These are phyloP conservation scores for Hura crepitans DNA, from an alignment of 441 rosid species.

Conservation along the genomic window DNA sequence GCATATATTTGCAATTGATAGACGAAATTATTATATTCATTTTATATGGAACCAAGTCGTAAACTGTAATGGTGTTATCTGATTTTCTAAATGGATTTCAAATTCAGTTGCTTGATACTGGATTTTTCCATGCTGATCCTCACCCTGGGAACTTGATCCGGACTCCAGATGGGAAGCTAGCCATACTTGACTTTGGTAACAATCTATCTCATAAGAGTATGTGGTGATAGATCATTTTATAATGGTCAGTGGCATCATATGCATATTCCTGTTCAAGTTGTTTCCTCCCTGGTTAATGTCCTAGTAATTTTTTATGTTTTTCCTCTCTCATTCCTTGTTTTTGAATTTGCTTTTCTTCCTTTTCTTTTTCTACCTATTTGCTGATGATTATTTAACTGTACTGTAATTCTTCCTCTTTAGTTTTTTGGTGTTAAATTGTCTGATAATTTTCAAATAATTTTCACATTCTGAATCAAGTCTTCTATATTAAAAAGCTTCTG, in stretches of 20 bases:
- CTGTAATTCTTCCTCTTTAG: background rate
- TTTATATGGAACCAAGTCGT: background rate
- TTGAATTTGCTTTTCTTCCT: background rate
- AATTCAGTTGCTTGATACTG: constrained; percentile 89
- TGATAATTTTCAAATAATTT: background rate
- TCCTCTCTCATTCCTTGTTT: background rate
- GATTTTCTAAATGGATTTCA: constrained; percentile 14
- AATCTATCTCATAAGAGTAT: constrained; percentile 18
- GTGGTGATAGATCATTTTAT: constrained; percentile 15
- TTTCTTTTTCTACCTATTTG: background rate
- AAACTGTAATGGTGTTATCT: constrained; percentile 4
- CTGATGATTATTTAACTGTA: background rate
- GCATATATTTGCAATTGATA: constrained; percentile 1
- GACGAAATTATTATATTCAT: constrained; percentile 6
- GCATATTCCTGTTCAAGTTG: constrained; percentile 6
- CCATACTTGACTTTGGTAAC: constrained; percentile 96
- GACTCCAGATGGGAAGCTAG: constrained; percentile 94
- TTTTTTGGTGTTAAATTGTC: background rate
- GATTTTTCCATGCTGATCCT: constrained; percentile 98
- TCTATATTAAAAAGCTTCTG: too few relatives aligned
- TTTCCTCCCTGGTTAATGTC: background rate
- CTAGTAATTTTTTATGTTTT: background rate
- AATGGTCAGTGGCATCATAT: constrained; percentile 14
- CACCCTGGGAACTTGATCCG: constrained; percentile 99
- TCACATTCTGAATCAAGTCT: background rate